These are phyloP conservation scores for Vitis riparia DNA, from an alignment of 164 flowering plant species.

Conservation along the genomic window DNA sequence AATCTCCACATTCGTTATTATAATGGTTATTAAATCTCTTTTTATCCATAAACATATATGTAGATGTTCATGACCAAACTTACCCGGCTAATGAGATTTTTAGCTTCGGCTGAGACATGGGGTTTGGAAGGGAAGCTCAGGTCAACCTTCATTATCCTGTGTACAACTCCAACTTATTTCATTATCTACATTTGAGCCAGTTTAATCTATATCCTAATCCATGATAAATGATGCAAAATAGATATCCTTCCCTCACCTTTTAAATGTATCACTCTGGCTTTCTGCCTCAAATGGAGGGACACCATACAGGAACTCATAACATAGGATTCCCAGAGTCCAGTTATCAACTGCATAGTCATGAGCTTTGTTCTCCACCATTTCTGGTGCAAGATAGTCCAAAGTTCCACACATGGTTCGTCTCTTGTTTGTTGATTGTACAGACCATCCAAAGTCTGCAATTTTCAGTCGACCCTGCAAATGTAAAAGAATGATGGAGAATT, in stretches of 20 bases:
- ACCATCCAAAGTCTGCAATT: conserved; percentile 99
- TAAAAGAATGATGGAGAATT: neutral
- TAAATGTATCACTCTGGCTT: conserved; percentile 70
- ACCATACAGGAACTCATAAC: conserved; percentile 92
- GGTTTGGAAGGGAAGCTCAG: conserved; percentile 71
- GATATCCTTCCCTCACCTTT: conserved; percentile 43
- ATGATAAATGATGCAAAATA: neutral
- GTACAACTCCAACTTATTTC: neutral
- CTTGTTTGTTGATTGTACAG: conserved; percentile 80
- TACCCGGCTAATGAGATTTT: conserved; percentile 67
- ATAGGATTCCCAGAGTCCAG: conserved; percentile 93
- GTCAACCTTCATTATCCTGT: conserved; percentile 83
- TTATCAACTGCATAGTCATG: conserved; percentile 91
- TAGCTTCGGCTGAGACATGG: conserved; percentile 65
- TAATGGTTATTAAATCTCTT: neutral
- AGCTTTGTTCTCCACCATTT: conserved; percentile 86
- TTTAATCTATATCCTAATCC: too few species aligned
- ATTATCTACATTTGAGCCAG: too few species aligned
- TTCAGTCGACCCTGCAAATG: conserved; percentile 75
- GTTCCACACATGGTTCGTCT: conserved; percentile 96
- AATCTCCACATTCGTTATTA: neutral
- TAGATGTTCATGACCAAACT: conserved; percentile 10
- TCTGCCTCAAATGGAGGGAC: conserved; percentile 93
- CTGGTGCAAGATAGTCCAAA: conserved; percentile 92
- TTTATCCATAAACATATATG: neutral